These are phyloP conservation scores for Hypoxylon sp. DNA, from an alignment of 2,329 filamentous ascomycete species.

Conservation along the genomic window DNA sequence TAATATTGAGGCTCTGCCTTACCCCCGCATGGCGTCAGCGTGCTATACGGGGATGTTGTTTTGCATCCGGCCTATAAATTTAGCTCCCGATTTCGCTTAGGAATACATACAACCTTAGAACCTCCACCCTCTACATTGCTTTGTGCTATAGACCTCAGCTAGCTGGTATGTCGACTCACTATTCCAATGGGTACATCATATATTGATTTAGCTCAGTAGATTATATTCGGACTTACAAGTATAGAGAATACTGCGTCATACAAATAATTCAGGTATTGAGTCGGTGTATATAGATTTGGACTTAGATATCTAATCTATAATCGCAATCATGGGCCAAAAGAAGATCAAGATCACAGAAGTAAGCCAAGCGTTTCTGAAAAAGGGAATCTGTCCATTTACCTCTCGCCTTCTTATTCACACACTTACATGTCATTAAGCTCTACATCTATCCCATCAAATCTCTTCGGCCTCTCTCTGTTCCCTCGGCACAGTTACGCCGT, in stretches of 20 bases:
- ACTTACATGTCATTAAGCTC: constrained; percentile 61
- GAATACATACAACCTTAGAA: neutral
- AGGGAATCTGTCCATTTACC: neutral
- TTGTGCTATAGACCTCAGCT: neutral
- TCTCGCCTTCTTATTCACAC: constrained; percentile 8
- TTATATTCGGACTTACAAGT: neutral
- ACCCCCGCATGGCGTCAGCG: constrained; percentile 1
- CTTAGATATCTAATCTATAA: neutral
- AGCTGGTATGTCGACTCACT: neutral
- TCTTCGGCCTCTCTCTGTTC: constrained; percentile 72
- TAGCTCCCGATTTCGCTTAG: neutral
- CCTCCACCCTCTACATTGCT: neutral
- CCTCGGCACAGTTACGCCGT: constrained; percentile 68
- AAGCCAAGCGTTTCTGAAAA: constrained; percentile 4
- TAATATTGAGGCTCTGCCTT: constrained; percentile 20
- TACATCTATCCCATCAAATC: constrained; percentile 83
- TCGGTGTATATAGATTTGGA: neutral
- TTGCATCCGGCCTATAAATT: constrained; percentile 13
- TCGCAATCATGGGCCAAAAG: constrained; percentile 13
- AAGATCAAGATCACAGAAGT: constrained; percentile 47
- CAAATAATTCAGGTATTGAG: neutral
- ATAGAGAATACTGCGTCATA: neutral
- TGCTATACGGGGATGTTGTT: constrained; percentile 3
- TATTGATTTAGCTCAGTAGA: constrained; percentile 1
- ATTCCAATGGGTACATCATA: neutral